Evolutionary conservation across 225 moss, liverwort and hornwort genomes (phyloP).

Genomic region (Neckera pumila): DNA sequence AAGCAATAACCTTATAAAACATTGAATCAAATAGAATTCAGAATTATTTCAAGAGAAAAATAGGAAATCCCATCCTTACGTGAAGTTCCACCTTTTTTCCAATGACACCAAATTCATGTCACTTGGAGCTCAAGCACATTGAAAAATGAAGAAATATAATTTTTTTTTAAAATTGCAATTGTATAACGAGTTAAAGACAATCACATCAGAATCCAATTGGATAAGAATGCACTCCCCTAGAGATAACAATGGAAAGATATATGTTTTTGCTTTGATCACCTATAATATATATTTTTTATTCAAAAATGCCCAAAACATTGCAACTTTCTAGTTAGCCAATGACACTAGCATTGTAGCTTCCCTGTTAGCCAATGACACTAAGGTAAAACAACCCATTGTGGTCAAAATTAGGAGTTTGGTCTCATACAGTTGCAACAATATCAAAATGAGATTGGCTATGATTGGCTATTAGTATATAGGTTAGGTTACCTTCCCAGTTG

Average conservation of each 20-base stretch:
- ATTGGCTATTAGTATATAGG: background rate
- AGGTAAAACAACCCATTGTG: too few relatives aligned
- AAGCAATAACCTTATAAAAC: too few relatives aligned
- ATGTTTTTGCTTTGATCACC: background rate
- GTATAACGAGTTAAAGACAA: background rate
- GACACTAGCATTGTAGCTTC: background rate
- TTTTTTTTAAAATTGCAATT: background rate
- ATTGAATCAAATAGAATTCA: background rate
- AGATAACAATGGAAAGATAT: background rate
- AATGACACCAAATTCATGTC: background rate
- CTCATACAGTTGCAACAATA: background rate
- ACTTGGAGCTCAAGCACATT: background rate
- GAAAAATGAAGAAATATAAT: background rate
- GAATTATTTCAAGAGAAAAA: background rate
- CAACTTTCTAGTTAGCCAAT: background rate
- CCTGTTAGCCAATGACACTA: background rate
- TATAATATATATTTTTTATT: background rate
- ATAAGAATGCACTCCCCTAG: background rate
- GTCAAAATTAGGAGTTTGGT: too few relatives aligned
- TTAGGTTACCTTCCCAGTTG: background rate
- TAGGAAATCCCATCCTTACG: background rate
- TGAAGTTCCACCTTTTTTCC: background rate
- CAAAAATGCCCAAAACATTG: fast-evolving
- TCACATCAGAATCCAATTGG: too few relatives aligned
- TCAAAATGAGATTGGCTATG: background rate